Base-by-base conservation (phyloP, 2,329 filamentous ascomycete species). In the Neonectria sp. region DNA sequence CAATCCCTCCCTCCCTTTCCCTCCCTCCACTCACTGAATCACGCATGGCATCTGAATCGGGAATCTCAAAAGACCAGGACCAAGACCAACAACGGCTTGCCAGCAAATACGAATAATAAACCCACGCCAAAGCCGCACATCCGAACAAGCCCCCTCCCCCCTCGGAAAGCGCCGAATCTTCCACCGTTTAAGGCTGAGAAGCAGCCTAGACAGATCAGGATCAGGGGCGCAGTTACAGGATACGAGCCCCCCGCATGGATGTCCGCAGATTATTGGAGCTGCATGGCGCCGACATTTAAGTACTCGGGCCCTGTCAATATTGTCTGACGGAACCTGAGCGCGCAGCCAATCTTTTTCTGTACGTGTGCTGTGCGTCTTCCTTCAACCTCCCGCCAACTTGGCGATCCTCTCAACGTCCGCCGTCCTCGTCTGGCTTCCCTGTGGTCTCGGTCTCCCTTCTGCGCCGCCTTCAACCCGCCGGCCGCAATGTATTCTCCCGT, bases 401-500 rank as follows among this genome's bases (percentile, higher is more conserved):
- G 40, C 40, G n/a, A 45, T 21, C 40, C 11, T 24, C 40, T 45
- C 40, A 24, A 21, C 40, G 40, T 21, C 40, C 40, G 3, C 9
- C n/a, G n/a, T 9, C 40, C 17, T 8, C 40, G 40, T 40, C 37
- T n/a, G 15, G 37, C 15, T 40, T 40, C 17, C 37, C 17, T 8
- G 37, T 17, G 13, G 37, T 40, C 37, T 37, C 29, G 29, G 29
- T 31, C 7, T 31, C 31, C 31, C 31, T 33, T 33, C 33, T 37
- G 33, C 33, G 33, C 13, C 33, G 33, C 17, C 40, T 43, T 43
- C 40, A 43, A 21, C n/a, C n/a, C 11, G n/a, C 24, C 40, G 40
- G 40, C 37, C 40, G 40, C 40, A 7, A 68, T 68, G 66, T 68
- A 51, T 55, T 64, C 72, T 35, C 43, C 79, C 55, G 70, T 64